Conservation (phyloP, 139 green algal genomes). For the Haematococcus lacustris region DNA sequence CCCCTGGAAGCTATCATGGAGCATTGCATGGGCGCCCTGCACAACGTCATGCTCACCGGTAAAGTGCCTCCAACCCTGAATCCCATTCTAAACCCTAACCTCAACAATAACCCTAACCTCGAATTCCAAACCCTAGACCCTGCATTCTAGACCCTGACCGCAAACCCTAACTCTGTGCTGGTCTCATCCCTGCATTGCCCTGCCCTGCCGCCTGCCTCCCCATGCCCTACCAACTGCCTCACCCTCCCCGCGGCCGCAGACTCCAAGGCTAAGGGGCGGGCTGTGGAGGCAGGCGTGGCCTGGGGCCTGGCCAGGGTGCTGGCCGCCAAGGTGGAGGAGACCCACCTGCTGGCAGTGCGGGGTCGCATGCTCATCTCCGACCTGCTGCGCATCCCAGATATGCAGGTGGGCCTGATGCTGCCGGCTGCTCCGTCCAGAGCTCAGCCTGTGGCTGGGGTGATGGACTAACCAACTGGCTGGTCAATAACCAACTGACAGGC, state of each 20-base stretch:
- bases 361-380: slow-evolving; percentile 1
- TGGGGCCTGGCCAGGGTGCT: not conserved
- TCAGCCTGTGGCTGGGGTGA: not conserved
- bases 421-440: not conserved
- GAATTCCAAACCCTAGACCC: too few species aligned
- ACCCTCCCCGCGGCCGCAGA: too few species aligned
- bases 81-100: too few species aligned
- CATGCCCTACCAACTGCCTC: too few species aligned
- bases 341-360: not conserved
- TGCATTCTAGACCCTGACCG: too few species aligned
- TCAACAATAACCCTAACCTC: too few species aligned
- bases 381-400: not conserved
- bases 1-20: slow-evolving; percentile 18
- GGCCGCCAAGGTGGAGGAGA: not conserved
- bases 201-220: too few species aligned
- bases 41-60: slow-evolving; percentile 30
- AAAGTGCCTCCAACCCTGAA: too few species aligned
- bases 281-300: slow-evolving; percentile 3
- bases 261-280: slow-evolving; percentile 7
- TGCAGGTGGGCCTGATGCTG: not conserved
- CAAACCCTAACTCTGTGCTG: too few species aligned
- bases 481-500: too few species aligned
- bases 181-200: too few species aligned
- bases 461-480: too few species aligned
- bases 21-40: slow-evolving; percentile 26